A percentile compares a stretch with the other conserved stretches of the same genome.
These are phyloP conservation scores for Physcomitrium patens DNA, from an alignment of 225 moss, liverwort and hornwort genomes.

Conservation along the genomic window DNA sequence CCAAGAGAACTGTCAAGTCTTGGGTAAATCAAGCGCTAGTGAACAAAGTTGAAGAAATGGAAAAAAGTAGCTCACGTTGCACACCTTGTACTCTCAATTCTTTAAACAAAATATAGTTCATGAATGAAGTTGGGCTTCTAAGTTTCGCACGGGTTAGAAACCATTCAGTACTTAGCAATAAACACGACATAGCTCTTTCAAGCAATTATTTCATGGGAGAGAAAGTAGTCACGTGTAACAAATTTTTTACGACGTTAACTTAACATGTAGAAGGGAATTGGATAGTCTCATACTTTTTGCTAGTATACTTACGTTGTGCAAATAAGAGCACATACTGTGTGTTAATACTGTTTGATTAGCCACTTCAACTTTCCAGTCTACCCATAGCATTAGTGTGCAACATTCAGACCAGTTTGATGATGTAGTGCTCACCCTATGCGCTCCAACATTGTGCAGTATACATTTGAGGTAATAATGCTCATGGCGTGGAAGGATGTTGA, in stretches of 20 bases:
- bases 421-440: not conserved
- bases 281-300: too few relatives aligned
- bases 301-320: not conserved
- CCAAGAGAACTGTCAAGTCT: conserved; percentile 29
- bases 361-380: conserved; percentile 1
- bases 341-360: not conserved
- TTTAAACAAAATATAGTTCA: not conserved
- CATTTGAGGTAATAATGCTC: conserved; percentile 31
- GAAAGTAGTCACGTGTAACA: not conserved
- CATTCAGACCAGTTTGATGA: not conserved
- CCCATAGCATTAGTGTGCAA: not conserved
- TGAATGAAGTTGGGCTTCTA: not conserved
- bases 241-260: not conserved
- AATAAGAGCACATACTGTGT: not conserved
- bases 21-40: conserved; percentile 25
- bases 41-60: conserved; percentile 23
- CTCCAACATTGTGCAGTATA: conserved; percentile 29
- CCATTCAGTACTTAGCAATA: too few relatives aligned
- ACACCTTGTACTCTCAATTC: not conserved
- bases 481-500: conserved; percentile 1
- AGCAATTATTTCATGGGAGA: not conserved
- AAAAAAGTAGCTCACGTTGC: conserved; percentile 14
- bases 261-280: not conserved
- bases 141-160: too few relatives aligned
- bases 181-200: not conserved